Evolutionary conservation across 225 moss, liverwort and hornwort genomes (phyloP).

Genomic region (Antitrichia curtipendula): DNA sequence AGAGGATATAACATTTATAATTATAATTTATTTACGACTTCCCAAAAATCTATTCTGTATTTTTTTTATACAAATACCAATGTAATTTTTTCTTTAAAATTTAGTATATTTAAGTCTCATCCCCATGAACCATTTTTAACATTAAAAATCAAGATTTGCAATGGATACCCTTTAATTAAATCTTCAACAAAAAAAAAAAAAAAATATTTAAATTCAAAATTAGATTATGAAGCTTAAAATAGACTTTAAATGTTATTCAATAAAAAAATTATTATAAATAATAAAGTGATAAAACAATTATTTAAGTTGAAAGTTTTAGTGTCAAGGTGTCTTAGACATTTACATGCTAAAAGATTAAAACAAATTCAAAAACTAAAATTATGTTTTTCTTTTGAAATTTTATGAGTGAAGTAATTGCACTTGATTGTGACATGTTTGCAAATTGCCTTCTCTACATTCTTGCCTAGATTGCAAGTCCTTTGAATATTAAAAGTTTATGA

Average conservation of each 20-base stretch:
- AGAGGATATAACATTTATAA: background rate
- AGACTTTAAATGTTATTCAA: no score
- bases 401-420: background rate
- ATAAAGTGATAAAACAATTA: no score
- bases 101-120: fast-evolving
- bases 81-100: background rate
- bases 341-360: background rate
- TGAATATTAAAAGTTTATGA: fast-evolving
- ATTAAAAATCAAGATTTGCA: background rate
- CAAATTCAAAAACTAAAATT: background rate
- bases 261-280: no score
- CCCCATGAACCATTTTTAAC: fast-evolving
- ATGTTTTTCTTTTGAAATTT: fast-evolving
- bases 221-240: no score
- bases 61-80: background rate
- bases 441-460: fast-evolving
- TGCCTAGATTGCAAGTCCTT: background rate
- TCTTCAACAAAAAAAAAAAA: background rate
- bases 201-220: no score
- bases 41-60: background rate
- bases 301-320: no score
- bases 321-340: fast-evolving
- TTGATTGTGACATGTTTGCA: background rate
- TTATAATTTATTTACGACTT: background rate
- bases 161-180: background rate